Base-by-base conservation (phyloP, 331 rosid species). In the Erythrophleum ivorense region DNA sequence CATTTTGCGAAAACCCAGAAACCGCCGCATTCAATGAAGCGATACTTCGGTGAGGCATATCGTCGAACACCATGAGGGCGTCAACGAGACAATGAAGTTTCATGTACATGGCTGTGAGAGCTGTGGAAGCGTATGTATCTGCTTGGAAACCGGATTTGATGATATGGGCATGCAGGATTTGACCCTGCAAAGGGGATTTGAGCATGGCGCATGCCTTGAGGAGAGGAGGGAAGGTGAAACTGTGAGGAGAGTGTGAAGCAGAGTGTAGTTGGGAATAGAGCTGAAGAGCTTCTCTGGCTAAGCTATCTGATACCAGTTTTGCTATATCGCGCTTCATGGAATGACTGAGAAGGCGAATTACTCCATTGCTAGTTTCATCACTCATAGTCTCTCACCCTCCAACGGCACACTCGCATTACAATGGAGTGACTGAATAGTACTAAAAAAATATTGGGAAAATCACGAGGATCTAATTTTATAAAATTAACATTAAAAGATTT, bases 201-300 rank as follows among this genome's bases (percentile, higher is more conserved):
- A 88, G 91, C 53, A 85, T 88, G 73, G 90, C 87, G 36, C 91
- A 91, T 48, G 97, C 97, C 89, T 92, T 94, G 83, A 94, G 82
- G 71, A 90, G 94, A 78, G 94, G 66, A 46, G 94, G 92, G 77
- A 92, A 92, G 3, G 88, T 92, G 91, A 89, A 94, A 41, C 81
- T 82, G 80, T 85, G 80, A 80, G 89, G 87, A 43, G 77, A 77
- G 46, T 33, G 43, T 14, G 84, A 86, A 58, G 88, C 64, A 16
- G 83, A 77, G 82, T 78, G 90, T 48, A 13, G 82, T 38, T 81
- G 84, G 21, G 91, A 73, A 80, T 80, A 87, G 7, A 85, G 40
- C 29, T 68, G 31, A 36, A 94, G 86, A 2, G 94, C 97, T 87
- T 89, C 88, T 75, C 29, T 86, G 89, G 84, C 81, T 29, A 88